Conservation (phyloP, 495 filamentous ascomycete genomes). For the Penicillium fimorum region DNA sequence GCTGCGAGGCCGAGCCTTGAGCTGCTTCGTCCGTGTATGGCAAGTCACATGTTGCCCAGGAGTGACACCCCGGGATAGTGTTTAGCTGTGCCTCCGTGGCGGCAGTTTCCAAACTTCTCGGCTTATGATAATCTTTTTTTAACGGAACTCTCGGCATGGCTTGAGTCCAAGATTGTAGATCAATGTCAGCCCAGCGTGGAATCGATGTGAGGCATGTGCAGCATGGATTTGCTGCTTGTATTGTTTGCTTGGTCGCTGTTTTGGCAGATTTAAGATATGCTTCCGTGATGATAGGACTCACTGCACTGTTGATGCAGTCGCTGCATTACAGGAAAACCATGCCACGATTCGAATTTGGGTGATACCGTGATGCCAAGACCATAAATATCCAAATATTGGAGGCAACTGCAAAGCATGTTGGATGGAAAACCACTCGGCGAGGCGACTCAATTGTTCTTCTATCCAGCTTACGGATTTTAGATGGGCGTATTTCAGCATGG, state of each 20-base stretch:
- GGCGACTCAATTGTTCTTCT: slow-evolving; percentile 13
- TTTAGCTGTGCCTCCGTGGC: slow-evolving; percentile 41
- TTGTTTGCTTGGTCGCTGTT: slow-evolving; percentile 41
- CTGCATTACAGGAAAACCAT: slow-evolving; percentile 19
- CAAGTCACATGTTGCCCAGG: slow-evolving; percentile 22
- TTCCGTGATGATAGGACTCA: slow-evolving; percentile 35
- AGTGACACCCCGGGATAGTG: slow-evolving; percentile 44
- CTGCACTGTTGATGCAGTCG: slow-evolving; percentile 31
- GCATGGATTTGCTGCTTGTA: slow-evolving; percentile 46
- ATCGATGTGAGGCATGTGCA: slow-evolving; percentile 46
- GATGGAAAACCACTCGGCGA: slow-evolving; percentile 36
- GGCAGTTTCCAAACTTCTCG: slow-evolving; percentile 38
- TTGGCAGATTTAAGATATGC: slow-evolving; percentile 37
- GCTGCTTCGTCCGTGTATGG: slow-evolving; percentile 31
- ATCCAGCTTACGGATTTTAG: slow-evolving; percentile 18
- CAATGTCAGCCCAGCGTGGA: slow-evolving; percentile 47
- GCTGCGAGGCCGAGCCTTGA: slow-evolving; percentile 42
- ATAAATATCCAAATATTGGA: slow-evolving; percentile 33
- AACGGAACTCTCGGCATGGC: slow-evolving; percentile 44
- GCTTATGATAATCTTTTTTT: slow-evolving; percentile 21
- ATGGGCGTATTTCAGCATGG: not conserved
- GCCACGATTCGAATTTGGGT: slow-evolving; percentile 18
- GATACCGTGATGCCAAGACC: slow-evolving; percentile 13
- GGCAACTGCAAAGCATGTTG: slow-evolving; percentile 36
- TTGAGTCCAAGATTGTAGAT: slow-evolving; percentile 40